Conservation (phyloP, 139 green algal species). For the Picochlorum sp. region DNA sequence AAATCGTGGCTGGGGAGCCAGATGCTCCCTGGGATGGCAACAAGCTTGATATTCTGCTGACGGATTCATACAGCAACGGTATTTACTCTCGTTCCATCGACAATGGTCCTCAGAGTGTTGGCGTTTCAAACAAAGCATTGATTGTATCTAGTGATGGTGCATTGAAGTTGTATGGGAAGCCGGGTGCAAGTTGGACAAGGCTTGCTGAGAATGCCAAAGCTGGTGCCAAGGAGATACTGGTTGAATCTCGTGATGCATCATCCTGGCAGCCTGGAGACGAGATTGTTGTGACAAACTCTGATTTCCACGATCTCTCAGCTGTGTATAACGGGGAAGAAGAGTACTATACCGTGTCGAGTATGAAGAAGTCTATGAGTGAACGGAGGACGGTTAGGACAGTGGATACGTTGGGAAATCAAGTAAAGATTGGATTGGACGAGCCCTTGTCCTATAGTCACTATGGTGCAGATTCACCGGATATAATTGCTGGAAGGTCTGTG, state of each 20-base stretch:
- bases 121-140: neutral
- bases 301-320: neutral
- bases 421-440: neutral
- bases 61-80: neutral
- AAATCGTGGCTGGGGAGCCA: neutral
- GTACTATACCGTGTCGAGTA: constrained; percentile 2
- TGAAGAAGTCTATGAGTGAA: neutral
- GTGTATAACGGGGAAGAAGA: neutral
- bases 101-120: neutral
- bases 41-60: neutral
- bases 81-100: neutral
- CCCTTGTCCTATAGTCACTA: neutral
- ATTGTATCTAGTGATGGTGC: neutral
- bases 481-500: neutral
- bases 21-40: neutral
- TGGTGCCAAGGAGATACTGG: neutral
- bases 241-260: neutral
- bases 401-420: neutral
- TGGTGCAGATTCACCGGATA: neutral
- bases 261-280: neutral
- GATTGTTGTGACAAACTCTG: constrained; percentile 1
- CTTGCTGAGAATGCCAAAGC: neutral
- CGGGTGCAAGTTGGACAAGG: neutral
- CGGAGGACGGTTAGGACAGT: neutral
- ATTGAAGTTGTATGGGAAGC: neutral